These are phyloP conservation scores for Stipa capillata DNA, from an alignment of 176 grass and related monocot genomes.

Conservation along the genomic window DNA sequence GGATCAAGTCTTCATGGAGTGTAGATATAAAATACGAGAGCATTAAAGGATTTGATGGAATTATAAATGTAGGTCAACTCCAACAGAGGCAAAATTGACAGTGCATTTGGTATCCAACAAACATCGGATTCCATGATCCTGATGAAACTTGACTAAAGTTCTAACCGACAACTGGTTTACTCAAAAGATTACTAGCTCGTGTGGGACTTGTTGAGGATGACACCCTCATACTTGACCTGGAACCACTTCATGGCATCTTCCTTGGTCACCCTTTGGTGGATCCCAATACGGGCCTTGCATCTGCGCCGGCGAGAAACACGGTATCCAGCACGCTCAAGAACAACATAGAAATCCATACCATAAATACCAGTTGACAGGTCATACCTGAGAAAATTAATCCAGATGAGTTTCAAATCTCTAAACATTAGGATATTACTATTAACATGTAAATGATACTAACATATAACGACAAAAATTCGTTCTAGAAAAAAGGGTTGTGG, in stretches of 20 bases:
- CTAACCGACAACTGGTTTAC: not conserved
- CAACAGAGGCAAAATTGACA: slow-evolving; percentile 20
- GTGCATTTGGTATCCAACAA: slow-evolving; percentile 15
- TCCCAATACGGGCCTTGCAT: slow-evolving; percentile 50
- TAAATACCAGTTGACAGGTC: slow-evolving; percentile 64
- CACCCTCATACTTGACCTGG: slow-evolving; percentile 65
- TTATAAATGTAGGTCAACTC: not conserved
- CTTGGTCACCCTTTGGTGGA: slow-evolving; percentile 60
- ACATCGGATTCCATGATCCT: slow-evolving; percentile 13
- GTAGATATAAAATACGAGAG: not conserved
- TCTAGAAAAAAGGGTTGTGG: not conserved
- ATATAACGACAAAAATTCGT: not conserved
- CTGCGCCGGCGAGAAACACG: slow-evolving; percentile 48
- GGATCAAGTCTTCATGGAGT: not conserved
- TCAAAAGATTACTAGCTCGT: not conserved
- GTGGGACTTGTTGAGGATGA: slow-evolving; percentile 65
- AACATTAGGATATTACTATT: not conserved
- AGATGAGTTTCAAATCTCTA: not conserved
- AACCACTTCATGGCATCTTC: slow-evolving; percentile 78
- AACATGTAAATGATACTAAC: not conserved
- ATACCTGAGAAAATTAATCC: slow-evolving; percentile 4
- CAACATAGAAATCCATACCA: slow-evolving; percentile 59
- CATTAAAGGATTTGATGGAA: not conserved
- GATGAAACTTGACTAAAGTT: not conserved
- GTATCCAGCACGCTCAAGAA: slow-evolving; percentile 54